Conservation (phyloP, 306 rosid species). For the Dryas drummondii region DNA sequence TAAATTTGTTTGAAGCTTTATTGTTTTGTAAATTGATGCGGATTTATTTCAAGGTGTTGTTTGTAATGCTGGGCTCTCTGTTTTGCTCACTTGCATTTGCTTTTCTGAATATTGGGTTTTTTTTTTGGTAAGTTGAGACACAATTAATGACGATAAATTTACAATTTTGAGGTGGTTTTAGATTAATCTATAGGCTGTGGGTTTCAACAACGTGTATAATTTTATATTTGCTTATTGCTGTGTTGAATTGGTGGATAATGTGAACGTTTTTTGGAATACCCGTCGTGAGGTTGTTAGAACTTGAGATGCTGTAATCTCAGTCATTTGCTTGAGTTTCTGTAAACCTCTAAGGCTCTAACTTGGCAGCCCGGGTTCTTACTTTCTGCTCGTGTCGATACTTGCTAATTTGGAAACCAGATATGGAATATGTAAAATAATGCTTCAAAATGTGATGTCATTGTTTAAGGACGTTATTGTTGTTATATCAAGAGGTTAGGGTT, state of each 20-base stretch:
- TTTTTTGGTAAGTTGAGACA: not conserved
- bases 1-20: not conserved
- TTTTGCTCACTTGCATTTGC: not conserved
- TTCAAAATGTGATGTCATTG: not conserved
- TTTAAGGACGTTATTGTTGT: not conserved
- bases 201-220: not conserved
- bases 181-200: not conserved
- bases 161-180: not conserved
- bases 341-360: too few species aligned
- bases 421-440: not conserved
- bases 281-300: not conserved
- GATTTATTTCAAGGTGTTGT: not conserved
- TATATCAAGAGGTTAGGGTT: not conserved
- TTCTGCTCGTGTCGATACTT: too few species aligned
- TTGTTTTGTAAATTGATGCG: not conserved
- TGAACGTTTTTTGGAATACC: not conserved
- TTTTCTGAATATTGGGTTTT: not conserved
- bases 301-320: not conserved
- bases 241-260: not conserved
- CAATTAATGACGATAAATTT: not conserved
- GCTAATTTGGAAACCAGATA: not conserved
- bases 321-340: too few species aligned
- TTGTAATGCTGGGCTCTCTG: constrained; percentile 4
- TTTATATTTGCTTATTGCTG: not conserved
- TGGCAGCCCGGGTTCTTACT: too few species aligned